Conservation (phyloP, 2,329 filamentous ascomycete genomes). For the Colletotrichum plurivorum region DNA sequence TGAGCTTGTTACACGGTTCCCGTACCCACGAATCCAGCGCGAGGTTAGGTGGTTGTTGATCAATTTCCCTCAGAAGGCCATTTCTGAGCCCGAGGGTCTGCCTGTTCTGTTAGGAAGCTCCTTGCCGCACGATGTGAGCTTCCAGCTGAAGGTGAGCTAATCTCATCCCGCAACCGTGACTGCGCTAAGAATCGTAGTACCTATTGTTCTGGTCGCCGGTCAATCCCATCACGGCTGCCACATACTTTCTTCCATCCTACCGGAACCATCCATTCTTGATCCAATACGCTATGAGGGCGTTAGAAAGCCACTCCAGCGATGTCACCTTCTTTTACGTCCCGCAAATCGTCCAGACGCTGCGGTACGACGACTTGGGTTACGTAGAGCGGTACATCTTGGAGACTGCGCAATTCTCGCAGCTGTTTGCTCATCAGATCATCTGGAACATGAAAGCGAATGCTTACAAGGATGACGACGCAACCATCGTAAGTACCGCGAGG, state of each 20-base stretch:
- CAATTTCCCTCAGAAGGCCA: constrained; percentile 85
- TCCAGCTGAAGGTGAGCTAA: constrained; percentile 81
- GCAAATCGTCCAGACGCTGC: constrained; percentile 94
- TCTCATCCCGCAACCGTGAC: constrained; percentile 3
- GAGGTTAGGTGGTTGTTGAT: constrained; percentile 87
- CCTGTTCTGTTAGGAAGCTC: constrained; percentile 84
- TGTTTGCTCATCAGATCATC: constrained; percentile 99
- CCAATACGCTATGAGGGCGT: constrained; percentile 95
- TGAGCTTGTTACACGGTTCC: constrained; percentile 84
- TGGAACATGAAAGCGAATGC: constrained; percentile 99
- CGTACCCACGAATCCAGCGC: constrained; percentile 77
- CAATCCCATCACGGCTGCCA: constrained; percentile 93
- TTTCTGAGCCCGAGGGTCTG: constrained; percentile 85
- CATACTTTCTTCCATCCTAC: constrained; percentile 92
- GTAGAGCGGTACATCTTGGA: constrained; percentile 97
- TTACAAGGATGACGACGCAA: constrained; percentile 95
- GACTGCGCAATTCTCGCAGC: constrained; percentile 96
- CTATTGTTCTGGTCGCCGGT: constrained; percentile 93
- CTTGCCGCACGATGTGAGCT: constrained; percentile 83
- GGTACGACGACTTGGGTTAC: constrained; percentile 94
- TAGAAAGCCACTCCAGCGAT: constrained; percentile 96
- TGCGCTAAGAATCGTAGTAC: constrained; percentile 69
- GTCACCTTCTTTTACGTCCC: constrained; percentile 99
- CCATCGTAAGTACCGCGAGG: constrained; percentile 72
- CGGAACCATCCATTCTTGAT: constrained; percentile 92